Evolutionary conservation across 148 eudicot species (phyloP), one percentile per base, ranked within the genome.

Genomic region (Amaranthus hypochondriacus): DNA sequence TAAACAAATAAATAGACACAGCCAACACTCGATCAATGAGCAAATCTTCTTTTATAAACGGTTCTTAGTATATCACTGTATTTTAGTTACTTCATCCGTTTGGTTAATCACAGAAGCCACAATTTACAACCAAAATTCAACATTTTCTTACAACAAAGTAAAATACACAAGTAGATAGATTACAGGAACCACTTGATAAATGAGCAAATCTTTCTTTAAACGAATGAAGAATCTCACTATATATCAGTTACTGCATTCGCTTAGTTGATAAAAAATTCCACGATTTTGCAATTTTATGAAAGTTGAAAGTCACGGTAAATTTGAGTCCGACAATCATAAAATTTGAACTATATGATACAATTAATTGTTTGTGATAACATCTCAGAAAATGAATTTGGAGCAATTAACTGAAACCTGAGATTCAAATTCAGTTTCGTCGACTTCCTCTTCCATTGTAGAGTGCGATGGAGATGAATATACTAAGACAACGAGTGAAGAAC

Each of bases 401-500:
- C 3, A 62, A 53, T 51, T 5, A 59, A 44, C 11, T 2, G 56
- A n/a, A 58, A 92, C 97, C 96, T 88, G 93, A 77, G 96, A 76
- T 51, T 78, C 82, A n/a, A 83, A 80, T 74, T 89, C 93, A 15
- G 87, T 82, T 88, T 92, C 96, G 80, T 87, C 97, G 55, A 90
- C 85, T 74, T 84, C 89, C 78, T 92, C 97, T 88, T 66, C 79
- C 76, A 76, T 80, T 67, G 70, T 61, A 66, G 70, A 53, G 48
- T 52, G 15, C 14, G n/a, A 56, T 56, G 39, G 48, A 51, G 68
- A 52, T 68, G 7, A 4, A 56, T 63, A 21, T 8, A 63, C 61
- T 6, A 2, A 11, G 4, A 4, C 13, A 50, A 4, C 2, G 43
- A 48, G 74, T 13, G 66, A 15, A 28, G 39, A 28, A 28, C 39